Evolutionary conservation across 345 rosid genomes (phyloP), one percentile per base, ranked within the genome.

Genomic region (Aethionema arabicum): DNA sequence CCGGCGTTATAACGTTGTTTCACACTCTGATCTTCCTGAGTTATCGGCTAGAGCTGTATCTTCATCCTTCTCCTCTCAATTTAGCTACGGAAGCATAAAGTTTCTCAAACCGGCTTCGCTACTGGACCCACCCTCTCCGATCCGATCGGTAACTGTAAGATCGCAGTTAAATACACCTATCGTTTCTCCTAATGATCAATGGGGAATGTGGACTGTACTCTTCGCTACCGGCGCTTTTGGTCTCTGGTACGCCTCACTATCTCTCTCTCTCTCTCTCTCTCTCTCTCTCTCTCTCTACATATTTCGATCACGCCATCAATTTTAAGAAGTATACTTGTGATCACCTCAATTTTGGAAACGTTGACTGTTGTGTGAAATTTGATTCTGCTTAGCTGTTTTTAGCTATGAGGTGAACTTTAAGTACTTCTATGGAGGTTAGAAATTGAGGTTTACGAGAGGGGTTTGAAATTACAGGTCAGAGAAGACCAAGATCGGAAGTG

Each of bases 171-270:
- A 42, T 42, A 65, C 69, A 58, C 93, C 97, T 56, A 74, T 90
- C 37, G 79, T 87, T 49, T 80, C 87, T 59, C 80, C 92, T 1
- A 70, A 80, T 51, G 98, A 86, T 55, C 77, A 77, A 37, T 88
- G 96, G 96, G 95, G 85, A 66, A 85, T 75, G 21, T 91, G 95
- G 98, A 79, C 95, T 45, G 82, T 87, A 7, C 95, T 91, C 62
- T 83, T 85, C 69, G 78, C 89, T 37, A 74, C 79, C 6, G 86
- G 88, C 8, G 90, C 95, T 65, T 77, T 88, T 31, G 96, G 96
- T 72, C 78, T 88, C 77, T 88, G 96, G 98, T 85, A 81, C 39
- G 56, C 39, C 31, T 50, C 52, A 37, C 54, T 55, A 10, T 42
- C 0, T 8, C 2, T 6, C 11, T 40, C 44, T 11, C 4, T 8